Conservation (phyloP, 2,329 filamentous ascomycete genomes). For the Microdochium paspali region DNA sequence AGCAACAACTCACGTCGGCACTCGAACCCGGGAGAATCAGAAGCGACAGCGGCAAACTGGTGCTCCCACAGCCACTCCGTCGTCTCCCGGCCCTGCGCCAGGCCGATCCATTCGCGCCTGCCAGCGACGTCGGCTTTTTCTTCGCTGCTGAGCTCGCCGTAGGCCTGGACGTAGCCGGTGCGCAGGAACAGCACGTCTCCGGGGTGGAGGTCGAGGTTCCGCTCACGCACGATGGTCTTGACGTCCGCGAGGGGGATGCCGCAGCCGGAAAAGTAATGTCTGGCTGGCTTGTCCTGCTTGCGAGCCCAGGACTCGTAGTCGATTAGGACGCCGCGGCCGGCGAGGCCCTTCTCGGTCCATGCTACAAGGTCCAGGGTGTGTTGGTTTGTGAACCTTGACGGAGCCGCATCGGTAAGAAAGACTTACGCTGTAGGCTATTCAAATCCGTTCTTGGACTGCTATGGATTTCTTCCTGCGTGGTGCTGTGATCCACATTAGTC, state of each 20-base stretch:
- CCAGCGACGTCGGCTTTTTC: slow-evolving; percentile 9
- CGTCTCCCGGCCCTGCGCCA: slow-evolving; percentile 9
- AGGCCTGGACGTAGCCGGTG: slow-evolving; percentile 22
- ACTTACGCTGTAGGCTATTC: slow-evolving; percentile 6
- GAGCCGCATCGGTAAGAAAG: too few species aligned
- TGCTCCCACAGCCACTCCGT: slow-evolving; percentile 16
- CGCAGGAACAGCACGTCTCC: slow-evolving; percentile 28
- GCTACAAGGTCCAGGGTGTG: too few species aligned
- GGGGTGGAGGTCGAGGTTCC: slow-evolving; percentile 21
- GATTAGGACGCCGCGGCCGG: slow-evolving; percentile 27
- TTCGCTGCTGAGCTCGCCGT: slow-evolving; percentile 17
- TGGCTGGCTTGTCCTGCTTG: slow-evolving; percentile 12
- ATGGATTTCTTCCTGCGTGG: slow-evolving; percentile 1
- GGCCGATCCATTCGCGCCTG: slow-evolving; percentile 5
- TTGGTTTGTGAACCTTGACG: too few species aligned
- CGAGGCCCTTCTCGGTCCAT: slow-evolving; percentile 14
- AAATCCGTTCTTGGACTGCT: not conserved
- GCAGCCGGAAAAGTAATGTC: slow-evolving; percentile 12
- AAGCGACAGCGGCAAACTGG: slow-evolving; percentile 16
- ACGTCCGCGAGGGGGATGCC: slow-evolving; percentile 23
- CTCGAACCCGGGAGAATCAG: slow-evolving; percentile 16
- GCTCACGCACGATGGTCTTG: slow-evolving; percentile 20
- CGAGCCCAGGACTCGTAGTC: slow-evolving; percentile 25
- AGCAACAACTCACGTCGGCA: slow-evolving; percentile 5
- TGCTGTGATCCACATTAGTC: not conserved